Evolutionary conservation across 768 basidiomycete genomes (phyloP), one percentile per base, ranked within the genome.

Genomic region (Hygrophorus russula): DNA sequence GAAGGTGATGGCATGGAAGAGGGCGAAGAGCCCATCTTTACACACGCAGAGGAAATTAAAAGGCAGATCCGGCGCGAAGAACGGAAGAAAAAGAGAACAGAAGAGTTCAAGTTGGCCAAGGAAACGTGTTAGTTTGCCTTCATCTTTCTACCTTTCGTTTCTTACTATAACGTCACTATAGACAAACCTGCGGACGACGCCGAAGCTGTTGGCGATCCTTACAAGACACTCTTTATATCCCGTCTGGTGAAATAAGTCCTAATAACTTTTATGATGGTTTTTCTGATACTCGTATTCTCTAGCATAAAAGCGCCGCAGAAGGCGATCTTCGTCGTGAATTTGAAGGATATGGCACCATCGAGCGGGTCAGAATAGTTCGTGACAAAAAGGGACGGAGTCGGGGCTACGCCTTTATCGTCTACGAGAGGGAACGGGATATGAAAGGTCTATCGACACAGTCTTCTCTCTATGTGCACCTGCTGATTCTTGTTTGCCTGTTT

Each of bases 401-500:
- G 49, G 91, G 92, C 11, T 98, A 97, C 60, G 94, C 94, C 15
- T 99, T 99, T 64, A 74, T 99, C 49, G 92, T 99, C 13, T 99
- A 90, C 52, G 96, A 99, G 59, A 79, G 96, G 24, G 96, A 98
- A 65, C 79, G 93, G 46, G 96, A 99, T 60, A 99, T 99, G 96
- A 98, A 98, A 77, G 93, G 93, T 93, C 60, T 36, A 19, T 37
- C 29, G 12, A 30, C n/a, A 10, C 11, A 8, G 24, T n/a, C 14
- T 14, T 37, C n/a, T 28, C 12, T 36, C 12, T 15, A n/a, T 33
- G 5, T 18, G 12, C 24, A 32, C 29, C 11, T 17, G 6, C 14
- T 18, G 13, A 13, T 11, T 12, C 51, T 36, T 51, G 51, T 54
- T 39, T 56, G 36, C 42, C 51, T 44, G 33, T 46, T 36, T 51